Percentiles rank a stretch among this genome's conserved stretches.
Evolutionary conservation across 768 basidiomycete species (phyloP).

Genomic region (Suillus placidus): DNA sequence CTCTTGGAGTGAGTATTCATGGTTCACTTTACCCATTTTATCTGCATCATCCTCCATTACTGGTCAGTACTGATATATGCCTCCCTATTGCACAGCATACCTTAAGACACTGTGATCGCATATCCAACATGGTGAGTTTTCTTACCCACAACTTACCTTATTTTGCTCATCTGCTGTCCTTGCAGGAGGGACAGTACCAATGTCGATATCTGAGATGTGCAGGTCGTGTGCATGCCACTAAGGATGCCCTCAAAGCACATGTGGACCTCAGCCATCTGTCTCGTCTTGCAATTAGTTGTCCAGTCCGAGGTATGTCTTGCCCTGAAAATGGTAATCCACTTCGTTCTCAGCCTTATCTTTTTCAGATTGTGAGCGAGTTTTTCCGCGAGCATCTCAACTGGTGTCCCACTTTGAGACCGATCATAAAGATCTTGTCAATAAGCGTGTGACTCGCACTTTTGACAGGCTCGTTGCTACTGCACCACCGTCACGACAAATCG

Average conservation of each 20-base stretch:
- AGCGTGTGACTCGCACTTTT: conserved; percentile 18
- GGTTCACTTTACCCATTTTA: not conserved
- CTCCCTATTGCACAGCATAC: conserved; percentile 25
- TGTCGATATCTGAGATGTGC: conserved; percentile 31
- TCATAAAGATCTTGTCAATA: conserved; percentile 25
- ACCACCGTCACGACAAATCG: conserved; percentile 13
- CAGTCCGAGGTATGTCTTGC: conserved; percentile 24
- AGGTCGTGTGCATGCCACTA: conserved; percentile 28
- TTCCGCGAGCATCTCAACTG: conserved; percentile 29
- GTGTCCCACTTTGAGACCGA: conserved; percentile 25
- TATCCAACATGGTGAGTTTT: conserved; percentile 19
- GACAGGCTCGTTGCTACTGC: conserved; percentile 22
- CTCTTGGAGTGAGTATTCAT: conserved; percentile 15
- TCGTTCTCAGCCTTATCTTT: conserved; percentile 13
- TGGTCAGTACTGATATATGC: conserved; percentile 14
- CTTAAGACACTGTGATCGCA: conserved; percentile 26
- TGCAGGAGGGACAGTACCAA: conserved; percentile 30
- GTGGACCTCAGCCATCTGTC: conserved; percentile 36
- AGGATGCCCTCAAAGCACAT: conserved; percentile 24
- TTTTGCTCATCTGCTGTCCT: not conserved
- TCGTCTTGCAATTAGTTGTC: conserved; percentile 30
- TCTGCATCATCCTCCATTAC: not conserved
- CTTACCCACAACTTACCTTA: not conserved
- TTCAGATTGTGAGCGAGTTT: conserved; percentile 28
- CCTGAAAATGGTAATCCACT: not conserved